These are phyloP conservation scores for Collybia nuda DNA, from an alignment of 768 basidiomycete genomes.

Conservation along the genomic window DNA sequence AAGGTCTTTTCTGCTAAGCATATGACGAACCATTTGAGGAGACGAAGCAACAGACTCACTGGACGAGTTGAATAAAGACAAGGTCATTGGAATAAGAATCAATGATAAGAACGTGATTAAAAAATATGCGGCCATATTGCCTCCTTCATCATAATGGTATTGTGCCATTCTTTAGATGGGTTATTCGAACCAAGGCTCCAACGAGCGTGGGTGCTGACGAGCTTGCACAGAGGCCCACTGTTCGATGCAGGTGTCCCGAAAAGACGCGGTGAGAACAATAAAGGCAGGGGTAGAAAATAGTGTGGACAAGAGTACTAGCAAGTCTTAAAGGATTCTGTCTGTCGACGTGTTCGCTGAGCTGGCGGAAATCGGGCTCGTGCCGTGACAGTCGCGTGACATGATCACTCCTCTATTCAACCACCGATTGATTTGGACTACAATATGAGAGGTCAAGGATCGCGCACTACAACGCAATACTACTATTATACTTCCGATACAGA, in stretches of 20 bases:
- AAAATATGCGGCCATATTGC: conserved; percentile 89
- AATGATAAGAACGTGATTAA: conserved; percentile 86
- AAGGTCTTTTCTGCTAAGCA: conserved; percentile 29
- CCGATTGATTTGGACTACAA: no score
- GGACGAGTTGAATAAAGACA: conserved; percentile 45
- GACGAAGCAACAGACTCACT: conserved; percentile 35
- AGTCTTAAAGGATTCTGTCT: not conserved
- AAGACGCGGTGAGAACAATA: not conserved
- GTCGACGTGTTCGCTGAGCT: conserved; percentile 22
- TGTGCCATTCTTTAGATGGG: conserved; percentile 52
- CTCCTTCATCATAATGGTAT: conserved; percentile 84
- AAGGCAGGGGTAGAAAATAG: not conserved
- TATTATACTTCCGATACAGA: not conserved
- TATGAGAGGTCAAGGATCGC: no score
- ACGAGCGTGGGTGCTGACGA: not conserved
- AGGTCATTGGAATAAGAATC: conserved; percentile 75
- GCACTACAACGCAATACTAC: not conserved
- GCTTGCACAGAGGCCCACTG: not conserved
- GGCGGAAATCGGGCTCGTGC: conserved; percentile 5
- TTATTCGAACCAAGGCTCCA: not conserved
- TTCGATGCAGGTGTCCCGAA: not conserved
- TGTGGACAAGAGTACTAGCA: not conserved
- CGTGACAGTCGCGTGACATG: conserved; percentile 16
- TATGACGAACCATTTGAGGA: conserved; percentile 1
- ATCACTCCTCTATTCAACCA: not conserved